Base-by-base conservation (phyloP, 2,329 filamentous ascomycete genomes). In the Didymella glomerata region DNA sequence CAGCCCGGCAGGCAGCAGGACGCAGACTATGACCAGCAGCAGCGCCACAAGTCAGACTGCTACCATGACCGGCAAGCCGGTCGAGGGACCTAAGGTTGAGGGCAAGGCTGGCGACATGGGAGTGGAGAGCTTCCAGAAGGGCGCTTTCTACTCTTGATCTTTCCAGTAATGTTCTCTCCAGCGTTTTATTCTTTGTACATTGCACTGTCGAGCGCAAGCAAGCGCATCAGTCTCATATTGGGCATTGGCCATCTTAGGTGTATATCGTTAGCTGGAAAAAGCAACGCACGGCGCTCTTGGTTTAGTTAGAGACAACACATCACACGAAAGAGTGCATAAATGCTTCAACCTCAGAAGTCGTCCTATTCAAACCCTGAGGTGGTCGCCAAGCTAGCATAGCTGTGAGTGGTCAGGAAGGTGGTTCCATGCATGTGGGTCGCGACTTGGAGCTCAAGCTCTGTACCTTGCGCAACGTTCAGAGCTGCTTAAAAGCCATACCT, bases 51-150 rank as follows among this genome's bases (percentile, higher is more conserved):
- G 78, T 55, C 68, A 78, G 50, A 75, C 78, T 27, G 77, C 78
- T 32, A 80, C 78, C n/a, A 77, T 83, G 80, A 77, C 76, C 9
- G 76, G 78, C 42, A 81, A 82, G 69, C 81, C 72, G 36, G 72
- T 75, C 22, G 78, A 78, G 54, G 76, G 77, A 51, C 84, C 85
- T 2, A 78, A 80, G 63, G 71, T 87, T 0, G 81, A 82, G 54
- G 83, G 85, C 30, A 89, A 88, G 73, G 82, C 84, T 50, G 85
- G 85, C 2, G 88, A 90, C 72, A 86, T 90, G 62, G 82, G 82
- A 16, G 83, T 88, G 6, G 88, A 91, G 75, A 89, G 86, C 70
- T 90, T 91, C 75, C 88, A 90, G 75, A 89, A 89, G 78, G 87
- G 86, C 52, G 85, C 85, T 18, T 90, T 90, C 71, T 87, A 89